Conservation (phyloP, 2,329 filamentous ascomycete genomes). For the Colletotrichum gloeosporioides region DNA sequence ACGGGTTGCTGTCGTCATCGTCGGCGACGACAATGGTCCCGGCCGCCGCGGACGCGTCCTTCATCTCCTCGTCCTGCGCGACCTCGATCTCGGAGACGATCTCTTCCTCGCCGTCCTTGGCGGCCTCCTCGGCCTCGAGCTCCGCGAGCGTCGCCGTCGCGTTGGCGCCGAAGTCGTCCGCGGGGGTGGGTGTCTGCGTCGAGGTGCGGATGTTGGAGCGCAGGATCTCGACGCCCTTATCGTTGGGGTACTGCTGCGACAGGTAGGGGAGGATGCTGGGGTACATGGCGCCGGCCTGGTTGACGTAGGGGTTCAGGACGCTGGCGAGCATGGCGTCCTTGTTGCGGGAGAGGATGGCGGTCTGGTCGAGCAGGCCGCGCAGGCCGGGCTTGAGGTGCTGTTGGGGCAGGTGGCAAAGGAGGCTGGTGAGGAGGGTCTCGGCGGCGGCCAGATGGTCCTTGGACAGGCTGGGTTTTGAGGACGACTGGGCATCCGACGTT, state of each 20-base stretch:
- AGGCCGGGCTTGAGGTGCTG: constrained; percentile 72
- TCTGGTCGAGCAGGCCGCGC: constrained; percentile 79
- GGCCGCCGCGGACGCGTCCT: neutral
- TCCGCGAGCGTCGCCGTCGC: constrained; percentile 26
- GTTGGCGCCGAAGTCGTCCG: neutral
- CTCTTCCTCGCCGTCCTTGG: constrained; percentile 54
- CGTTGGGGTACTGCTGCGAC: constrained; percentile 65
- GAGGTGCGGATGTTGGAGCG: constrained; percentile 60
- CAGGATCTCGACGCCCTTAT: constrained; percentile 74
- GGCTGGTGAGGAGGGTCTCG: constrained; percentile 61
- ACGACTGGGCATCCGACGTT: constrained; percentile 34
- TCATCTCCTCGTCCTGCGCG: constrained; percentile 38
- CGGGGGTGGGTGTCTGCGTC: constrained; percentile 11
- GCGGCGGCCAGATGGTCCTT: constrained; percentile 62
- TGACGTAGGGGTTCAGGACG: constrained; percentile 77
- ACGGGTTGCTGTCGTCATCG: constrained; percentile 35
- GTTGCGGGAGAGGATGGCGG: constrained; percentile 73
- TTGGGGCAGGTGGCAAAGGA: constrained; percentile 70
- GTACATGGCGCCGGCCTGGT: constrained; percentile 66
- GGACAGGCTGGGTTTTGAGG: constrained; percentile 44
- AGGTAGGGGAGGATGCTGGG: constrained; percentile 84
- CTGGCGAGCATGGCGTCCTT: constrained; percentile 80
- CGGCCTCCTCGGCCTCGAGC: constrained; percentile 38
- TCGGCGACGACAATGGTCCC: constrained; percentile 4
- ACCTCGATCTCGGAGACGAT: constrained; percentile 36